Percentiles rank a stretch among this genome's conserved stretches.
phyloP scores from a whole-genome alignment of 2,329 filamentous ascomycete species.

The Mycosphaerelloides madeirae region DNA sequence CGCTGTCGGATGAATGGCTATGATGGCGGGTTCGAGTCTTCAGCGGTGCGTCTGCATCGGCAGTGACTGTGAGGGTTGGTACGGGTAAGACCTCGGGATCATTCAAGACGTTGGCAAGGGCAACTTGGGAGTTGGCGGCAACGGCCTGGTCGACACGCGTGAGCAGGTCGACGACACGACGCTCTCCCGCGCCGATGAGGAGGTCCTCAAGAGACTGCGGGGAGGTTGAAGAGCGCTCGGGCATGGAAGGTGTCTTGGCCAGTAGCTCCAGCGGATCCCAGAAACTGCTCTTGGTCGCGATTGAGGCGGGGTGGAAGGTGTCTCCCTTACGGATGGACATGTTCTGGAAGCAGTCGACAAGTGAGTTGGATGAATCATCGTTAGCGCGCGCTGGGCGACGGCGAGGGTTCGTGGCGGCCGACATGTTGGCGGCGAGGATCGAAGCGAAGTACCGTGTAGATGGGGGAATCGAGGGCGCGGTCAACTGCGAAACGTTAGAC shows the following conservation, averaged over 20 bases:
- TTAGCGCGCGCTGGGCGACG: conserved; percentile 42
- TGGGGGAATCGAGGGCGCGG: conserved; percentile 11
- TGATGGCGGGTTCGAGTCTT: conserved; percentile 48
- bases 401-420: conserved; percentile 37
- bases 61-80: conserved; percentile 41
- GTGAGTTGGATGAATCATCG: conserved; percentile 32
- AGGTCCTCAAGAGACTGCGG: conserved; percentile 47
- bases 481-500: conserved; percentile 14
- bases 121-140: conserved; percentile 32
- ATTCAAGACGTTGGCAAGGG: conserved; percentile 38
- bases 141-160: conserved; percentile 43
- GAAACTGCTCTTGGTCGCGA: conserved; percentile 38
- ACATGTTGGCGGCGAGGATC: conserved; percentile 23
- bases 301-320: conserved; percentile 46
- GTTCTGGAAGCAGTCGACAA: conserved; percentile 35
- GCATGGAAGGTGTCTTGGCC: conserved; percentile 35
- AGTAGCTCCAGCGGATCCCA: conserved; percentile 33
- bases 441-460: conserved; percentile 16
- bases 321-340: conserved; percentile 46
- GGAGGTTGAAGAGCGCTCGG: conserved; percentile 46
- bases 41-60: conserved; percentile 21
- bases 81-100: conserved; percentile 48
- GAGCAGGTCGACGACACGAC: conserved; percentile 42
- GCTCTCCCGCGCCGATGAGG: conserved; percentile 42
- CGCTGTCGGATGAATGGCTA: conserved; percentile 78